Percentiles rank a stretch among this genome's conserved stretches.
Evolutionary conservation across 768 basidiomycete species (phyloP).

Genomic region (Podaxis sp.): DNA sequence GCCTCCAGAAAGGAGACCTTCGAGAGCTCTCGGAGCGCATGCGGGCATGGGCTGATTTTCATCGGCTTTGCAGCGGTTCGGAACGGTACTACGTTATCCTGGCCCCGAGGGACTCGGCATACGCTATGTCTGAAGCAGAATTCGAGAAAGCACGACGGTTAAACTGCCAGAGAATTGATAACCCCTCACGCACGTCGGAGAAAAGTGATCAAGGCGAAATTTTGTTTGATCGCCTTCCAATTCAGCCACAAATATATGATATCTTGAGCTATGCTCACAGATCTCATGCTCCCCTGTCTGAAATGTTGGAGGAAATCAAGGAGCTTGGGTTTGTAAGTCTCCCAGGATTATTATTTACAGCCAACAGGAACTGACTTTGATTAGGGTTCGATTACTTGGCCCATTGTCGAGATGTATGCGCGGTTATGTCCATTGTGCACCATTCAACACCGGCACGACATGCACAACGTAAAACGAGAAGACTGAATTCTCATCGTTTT

Average conservation of each 20-base stretch:
- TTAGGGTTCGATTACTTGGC: slow-evolving; percentile 69
- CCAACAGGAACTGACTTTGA: neutral
- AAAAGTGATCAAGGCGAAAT: neutral
- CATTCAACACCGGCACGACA: slow-evolving; percentile 18
- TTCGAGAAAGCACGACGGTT: slow-evolving; percentile 46
- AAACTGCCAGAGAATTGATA: slow-evolving; percentile 22
- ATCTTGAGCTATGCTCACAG: slow-evolving; percentile 67
- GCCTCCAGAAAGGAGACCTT: slow-evolving; percentile 41
- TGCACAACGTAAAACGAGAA: slow-evolving; percentile 5
- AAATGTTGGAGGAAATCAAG: slow-evolving; percentile 56
- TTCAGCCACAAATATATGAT: slow-evolving; percentile 68
- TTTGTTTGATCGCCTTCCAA: slow-evolving; percentile 63
- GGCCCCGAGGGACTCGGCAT: slow-evolving; percentile 60
- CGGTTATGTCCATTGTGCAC: slow-evolving; percentile 56
- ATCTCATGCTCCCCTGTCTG: slow-evolving; percentile 50
- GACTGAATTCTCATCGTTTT: neutral
- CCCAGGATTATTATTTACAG: neutral
- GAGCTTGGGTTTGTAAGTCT: slow-evolving; percentile 59
- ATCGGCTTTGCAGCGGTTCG: slow-evolving; percentile 64
- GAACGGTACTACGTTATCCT: slow-evolving; percentile 56
- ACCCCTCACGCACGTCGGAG: neutral
- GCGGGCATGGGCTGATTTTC: slow-evolving; percentile 56
- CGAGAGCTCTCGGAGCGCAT: slow-evolving; percentile 35
- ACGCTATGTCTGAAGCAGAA: slow-evolving; percentile 46
- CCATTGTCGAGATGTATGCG: slow-evolving; percentile 69